These are phyloP conservation scores for Eucalyptus rudis DNA, from an alignment of 345 rosid genomes.

Conservation along the genomic window DNA sequence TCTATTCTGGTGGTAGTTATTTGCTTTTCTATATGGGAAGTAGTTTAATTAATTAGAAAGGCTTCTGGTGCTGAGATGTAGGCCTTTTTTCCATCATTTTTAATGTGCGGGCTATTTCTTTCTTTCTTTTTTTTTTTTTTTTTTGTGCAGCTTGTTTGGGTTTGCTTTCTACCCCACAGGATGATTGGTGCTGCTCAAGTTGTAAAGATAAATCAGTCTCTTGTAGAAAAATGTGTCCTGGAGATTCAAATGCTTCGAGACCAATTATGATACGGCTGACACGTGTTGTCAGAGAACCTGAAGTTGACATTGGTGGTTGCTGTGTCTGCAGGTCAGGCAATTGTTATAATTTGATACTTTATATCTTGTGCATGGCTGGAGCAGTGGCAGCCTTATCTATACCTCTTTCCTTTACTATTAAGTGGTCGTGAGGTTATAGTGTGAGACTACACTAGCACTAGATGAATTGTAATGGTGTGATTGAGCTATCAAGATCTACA, in stretches of 20 bases:
- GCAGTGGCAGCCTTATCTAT: neutral
- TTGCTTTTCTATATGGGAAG: neutral
- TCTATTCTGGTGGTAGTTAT: neutral
- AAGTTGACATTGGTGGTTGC: conserved; percentile 86
- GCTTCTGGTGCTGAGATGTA: neutral
- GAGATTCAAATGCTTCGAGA: conserved; percentile 21
- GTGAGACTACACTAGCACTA: neutral
- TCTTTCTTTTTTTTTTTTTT: neutral
- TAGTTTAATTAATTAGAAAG: neutral
- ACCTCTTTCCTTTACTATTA: neutral
- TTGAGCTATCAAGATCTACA: neutral
- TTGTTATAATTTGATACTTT: neutral
- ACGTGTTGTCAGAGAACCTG: conserved; percentile 64
- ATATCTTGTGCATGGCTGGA: neutral
- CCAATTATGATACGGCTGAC: conserved; percentile 48
- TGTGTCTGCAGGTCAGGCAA: conserved; percentile 71
- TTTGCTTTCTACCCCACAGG: conserved; percentile 46
- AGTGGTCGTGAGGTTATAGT: neutral
- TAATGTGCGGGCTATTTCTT: neutral
- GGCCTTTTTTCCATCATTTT: neutral
- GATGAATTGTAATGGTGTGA: neutral
- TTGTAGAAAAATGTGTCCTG: conserved; percentile 22
- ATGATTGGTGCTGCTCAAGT: conserved; percentile 68
- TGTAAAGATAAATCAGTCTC: conserved; percentile 42
- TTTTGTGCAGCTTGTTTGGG: conserved; percentile 76